Evolutionary conservation across 2,329 filamentous ascomycete species (phyloP), one percentile per base, ranked within the genome.

Genomic region (Alternaria infectoria): DNA sequence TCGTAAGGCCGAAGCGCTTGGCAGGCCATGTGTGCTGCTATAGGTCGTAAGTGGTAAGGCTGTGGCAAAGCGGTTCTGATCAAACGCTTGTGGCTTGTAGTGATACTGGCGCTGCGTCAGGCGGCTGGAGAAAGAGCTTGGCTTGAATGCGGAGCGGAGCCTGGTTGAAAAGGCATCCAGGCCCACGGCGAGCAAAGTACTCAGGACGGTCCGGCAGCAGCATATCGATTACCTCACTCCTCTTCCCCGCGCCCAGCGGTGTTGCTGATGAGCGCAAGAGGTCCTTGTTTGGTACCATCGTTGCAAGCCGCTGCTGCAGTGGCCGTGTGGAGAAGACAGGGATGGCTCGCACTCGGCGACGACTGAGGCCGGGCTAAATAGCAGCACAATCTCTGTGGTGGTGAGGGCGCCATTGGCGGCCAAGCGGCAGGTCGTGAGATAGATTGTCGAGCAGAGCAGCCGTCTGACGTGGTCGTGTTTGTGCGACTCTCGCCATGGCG

Each of bases 91-190:
- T 67, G 69, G 72, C 73, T 68, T 71, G 64, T 57, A 62, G 69
- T 76, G 72, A 73, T 57, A 77, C 75, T 68, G 64, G 67, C 61
- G 66, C 61, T 74, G 74, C 73, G 57, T 74, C 73, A 77, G 69
- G 69, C 64, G 66, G 66, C 68, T 69, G 58, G 63, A 61, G 57
- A 61, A 36, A 49, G 54, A 36, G 57, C 71, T 67, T 70, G 70
- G 70, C 70, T 44, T 10, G 26, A 17, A 54, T 59, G 51, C 44
- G 46, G 32, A 54, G 55, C 36, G 23, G 54, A 59, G 54, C 32
- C 54, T 45, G 60, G 43, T 66, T 63, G 47, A 69, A 68, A 68
- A 59, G 60, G 59, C 55, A 51, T 49, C 49, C 36, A 40, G 46
- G 59, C 54, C 62, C 64, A 64, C 66, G 60, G 61, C 47, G 56